These are phyloP conservation scores for Camelina sativa DNA, from an alignment of 345 rosid species.

Conservation along the genomic window DNA sequence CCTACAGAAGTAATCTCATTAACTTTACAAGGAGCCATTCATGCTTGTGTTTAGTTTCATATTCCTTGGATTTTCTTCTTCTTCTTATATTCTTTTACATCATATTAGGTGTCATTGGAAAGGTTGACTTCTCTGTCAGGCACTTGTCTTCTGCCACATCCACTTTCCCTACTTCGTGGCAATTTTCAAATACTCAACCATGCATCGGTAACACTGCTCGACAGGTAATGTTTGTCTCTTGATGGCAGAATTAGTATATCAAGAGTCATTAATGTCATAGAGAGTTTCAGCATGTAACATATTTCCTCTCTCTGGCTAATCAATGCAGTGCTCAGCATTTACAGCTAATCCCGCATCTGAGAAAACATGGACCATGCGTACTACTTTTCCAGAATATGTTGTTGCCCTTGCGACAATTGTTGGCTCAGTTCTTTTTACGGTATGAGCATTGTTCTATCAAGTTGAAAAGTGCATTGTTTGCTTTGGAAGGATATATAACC, in stretches of 20 bases:
- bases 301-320: conserved; percentile 30
- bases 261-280: background rate
- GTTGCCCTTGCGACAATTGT: conserved; percentile 99
- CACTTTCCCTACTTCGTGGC: conserved; percentile 75
- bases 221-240: conserved; percentile 56
- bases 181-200: conserved; percentile 60
- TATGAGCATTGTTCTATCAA: conserved; percentile 45
- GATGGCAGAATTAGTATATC: background rate
- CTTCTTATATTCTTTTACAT: conserved; percentile 29
- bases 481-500: conserved; percentile 7
- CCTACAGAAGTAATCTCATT: no score
- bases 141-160: conserved; percentile 85
- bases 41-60: background rate
- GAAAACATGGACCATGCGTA: conserved; percentile 97
- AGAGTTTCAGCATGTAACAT: conserved; percentile 23
- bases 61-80: background rate
- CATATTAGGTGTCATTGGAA: conserved; percentile 78
- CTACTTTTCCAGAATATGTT: conserved; percentile 97
- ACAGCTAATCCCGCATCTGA: conserved; percentile 73
- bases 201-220: conserved; percentile 65
- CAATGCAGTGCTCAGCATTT: conserved; percentile 86
- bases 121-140: conserved; percentile 96
- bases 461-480: background rate
- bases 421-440: conserved; percentile 98
- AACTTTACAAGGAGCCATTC: no score